Evolutionary conservation across 108 stramenopile genomes (phyloP).

Genomic region (Discostella pseudostelligera): DNA sequence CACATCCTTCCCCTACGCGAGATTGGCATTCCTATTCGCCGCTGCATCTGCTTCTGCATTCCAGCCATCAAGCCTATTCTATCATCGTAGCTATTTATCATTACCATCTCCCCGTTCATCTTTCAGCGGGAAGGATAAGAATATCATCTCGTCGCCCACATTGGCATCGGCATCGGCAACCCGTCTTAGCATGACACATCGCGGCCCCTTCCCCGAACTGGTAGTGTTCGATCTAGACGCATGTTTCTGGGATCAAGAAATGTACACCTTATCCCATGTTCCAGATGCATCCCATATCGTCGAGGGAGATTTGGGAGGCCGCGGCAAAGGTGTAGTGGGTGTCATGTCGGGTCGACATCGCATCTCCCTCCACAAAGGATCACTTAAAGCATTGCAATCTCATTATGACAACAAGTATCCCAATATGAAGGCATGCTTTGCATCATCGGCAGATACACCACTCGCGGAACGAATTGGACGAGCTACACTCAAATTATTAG

Average conservation of each 20-base stretch:
- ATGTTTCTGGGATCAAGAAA: slow-evolving; percentile 92
- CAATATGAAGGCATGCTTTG: slow-evolving; percentile 77
- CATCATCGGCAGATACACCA: slow-evolving; percentile 81
- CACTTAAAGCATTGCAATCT: slow-evolving; percentile 70
- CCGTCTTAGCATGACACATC: slow-evolving; percentile 3
- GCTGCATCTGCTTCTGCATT: slow-evolving; percentile 10
- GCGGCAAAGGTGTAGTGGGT: slow-evolving; percentile 78
- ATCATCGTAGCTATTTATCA: background rate
- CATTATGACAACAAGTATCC: slow-evolving; percentile 63
- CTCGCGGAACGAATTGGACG: slow-evolving; percentile 73
- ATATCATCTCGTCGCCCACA: no score
- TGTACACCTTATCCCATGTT: slow-evolving; percentile 72
- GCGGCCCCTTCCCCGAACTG: slow-evolving; percentile 40
- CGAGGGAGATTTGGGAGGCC: slow-evolving; percentile 68
- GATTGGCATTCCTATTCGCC: slow-evolving; percentile 19
- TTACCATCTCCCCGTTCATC: background rate
- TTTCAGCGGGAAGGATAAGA: background rate
- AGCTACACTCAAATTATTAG: slow-evolving; percentile 73
- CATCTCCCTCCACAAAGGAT: slow-evolving; percentile 75
- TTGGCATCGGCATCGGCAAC: background rate
- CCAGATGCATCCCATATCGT: slow-evolving; percentile 53
- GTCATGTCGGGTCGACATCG: slow-evolving; percentile 64
- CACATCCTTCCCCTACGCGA: background rate
- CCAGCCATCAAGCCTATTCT: background rate
- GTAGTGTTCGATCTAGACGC: slow-evolving; percentile 86